Base-by-base conservation (phyloP, 1,284 basidiomycete genomes). In the Afroboletus lepidellus region DNA sequence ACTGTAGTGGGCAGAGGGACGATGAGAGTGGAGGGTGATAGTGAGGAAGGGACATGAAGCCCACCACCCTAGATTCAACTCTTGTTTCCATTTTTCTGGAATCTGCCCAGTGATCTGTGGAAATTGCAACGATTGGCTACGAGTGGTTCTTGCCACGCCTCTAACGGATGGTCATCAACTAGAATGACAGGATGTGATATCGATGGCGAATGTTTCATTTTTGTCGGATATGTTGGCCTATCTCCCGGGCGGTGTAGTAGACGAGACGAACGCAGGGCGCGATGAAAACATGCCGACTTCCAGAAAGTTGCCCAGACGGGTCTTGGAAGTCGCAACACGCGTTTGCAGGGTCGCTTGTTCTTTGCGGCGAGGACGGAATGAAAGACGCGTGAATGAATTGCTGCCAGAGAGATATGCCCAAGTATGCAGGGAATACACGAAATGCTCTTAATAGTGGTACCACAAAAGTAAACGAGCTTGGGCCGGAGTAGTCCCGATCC, bases 281-380 rank as follows among this genome's bases (percentile, higher is more conserved):
- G 30, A 13, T 36, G 15, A 41, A 38, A 27, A 27, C 2, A 8
- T 24, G 34, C 13, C 11, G 8, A 12, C 18, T 21, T 45, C 37
- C 27, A 15, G 29, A 41, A 18, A 27, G 3, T 34, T 32, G 16
- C 29, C 23, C 24, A 30, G 25, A 34, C 29, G n/a, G 9, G 5
- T 9, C 21, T 29, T 16, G 13, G 41, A 30, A 23, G 12, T 13
- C 5, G 21, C 18, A 21, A n/a, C 36, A 32, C 15, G 33, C 15
- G 41, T 20, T 32, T 29, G 43, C 27, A 57, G 36, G 36, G 34
- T 29, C 43, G 23, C 38, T 18, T 21, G 18, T 20, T 16, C 18
- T 20, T 30, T 32, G 27, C 58, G 42, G 29, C 27, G 46, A 58
- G 27, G 30, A 49, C 29, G 56, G 56, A 25, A n/a, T 27, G 41